These are phyloP conservation scores for Lipomyces spencermartinsiae DNA, from an alignment of 805 yeast species.

Conservation along the genomic window DNA sequence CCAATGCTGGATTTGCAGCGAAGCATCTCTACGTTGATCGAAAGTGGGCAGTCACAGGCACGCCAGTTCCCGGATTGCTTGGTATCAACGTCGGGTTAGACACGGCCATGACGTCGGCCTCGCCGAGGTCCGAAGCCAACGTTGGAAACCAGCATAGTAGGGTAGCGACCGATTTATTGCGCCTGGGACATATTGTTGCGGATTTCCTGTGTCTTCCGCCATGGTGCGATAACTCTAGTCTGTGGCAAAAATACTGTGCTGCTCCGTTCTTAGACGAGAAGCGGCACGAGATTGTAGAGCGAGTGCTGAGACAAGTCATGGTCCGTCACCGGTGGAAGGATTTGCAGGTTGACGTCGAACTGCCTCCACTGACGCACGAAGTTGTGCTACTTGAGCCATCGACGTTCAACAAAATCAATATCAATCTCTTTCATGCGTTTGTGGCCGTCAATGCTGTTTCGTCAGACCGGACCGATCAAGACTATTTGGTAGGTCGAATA, in stretches of 20 bases:
- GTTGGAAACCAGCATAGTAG: conserved; percentile 37
- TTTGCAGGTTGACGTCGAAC: conserved; percentile 59
- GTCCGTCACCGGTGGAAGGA: conserved; percentile 64
- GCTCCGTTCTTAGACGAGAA: conserved; percentile 54
- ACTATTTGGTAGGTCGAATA: conserved; percentile 53
- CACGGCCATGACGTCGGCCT: conserved; percentile 53
- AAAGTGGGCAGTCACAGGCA: conserved; percentile 77
- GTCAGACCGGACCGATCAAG: conserved; percentile 69
- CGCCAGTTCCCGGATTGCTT: conserved; percentile 76
- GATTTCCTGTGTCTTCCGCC: conserved; percentile 67
- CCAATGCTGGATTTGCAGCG: conserved; percentile 59
- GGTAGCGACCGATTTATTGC: conserved; percentile 53
- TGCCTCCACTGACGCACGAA: conserved; percentile 65
- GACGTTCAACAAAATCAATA: conserved; percentile 62
- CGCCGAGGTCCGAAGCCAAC: conserved; percentile 28
- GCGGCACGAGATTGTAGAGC: conserved; percentile 44
- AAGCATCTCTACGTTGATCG: conserved; percentile 60
- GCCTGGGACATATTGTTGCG: conserved; percentile 59
- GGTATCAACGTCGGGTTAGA: conserved; percentile 45
- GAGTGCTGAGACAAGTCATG: conserved; percentile 55
- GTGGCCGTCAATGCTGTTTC: conserved; percentile 76
- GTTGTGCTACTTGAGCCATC: conserved; percentile 69
- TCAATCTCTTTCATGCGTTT: conserved; percentile 69
- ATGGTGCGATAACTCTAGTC: conserved; percentile 54
- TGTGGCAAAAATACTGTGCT: conserved; percentile 56